Percentiles rank a stretch among this genome's conserved stretches.
Conservation (phyloP, 768 basidiomycete genomes). For the Mycena haematopus region DNA sequence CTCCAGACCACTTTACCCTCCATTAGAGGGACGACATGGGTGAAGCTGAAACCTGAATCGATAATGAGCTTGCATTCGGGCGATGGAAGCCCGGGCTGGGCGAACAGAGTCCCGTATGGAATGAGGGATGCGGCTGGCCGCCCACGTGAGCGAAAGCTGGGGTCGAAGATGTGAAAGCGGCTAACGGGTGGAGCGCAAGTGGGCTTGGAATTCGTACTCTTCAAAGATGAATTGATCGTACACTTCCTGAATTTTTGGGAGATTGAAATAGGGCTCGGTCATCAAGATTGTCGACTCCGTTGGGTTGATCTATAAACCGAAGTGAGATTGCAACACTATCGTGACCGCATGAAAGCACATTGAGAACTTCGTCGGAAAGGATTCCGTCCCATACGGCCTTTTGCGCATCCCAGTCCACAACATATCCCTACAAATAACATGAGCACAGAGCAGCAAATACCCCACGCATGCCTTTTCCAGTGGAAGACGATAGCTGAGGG, state of each 20-base stretch:
- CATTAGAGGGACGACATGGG: slow-evolving; percentile 87
- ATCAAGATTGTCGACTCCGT: slow-evolving; percentile 77
- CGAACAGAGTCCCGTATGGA: slow-evolving; percentile 77
- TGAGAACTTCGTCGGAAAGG: slow-evolving; percentile 75
- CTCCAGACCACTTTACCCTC: slow-evolving; percentile 76
- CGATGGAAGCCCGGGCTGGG: slow-evolving; percentile 48
- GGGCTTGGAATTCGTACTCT: slow-evolving; percentile 92
- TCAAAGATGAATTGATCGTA: slow-evolving; percentile 97
- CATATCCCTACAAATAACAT: slow-evolving; percentile 69
- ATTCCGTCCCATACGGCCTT: slow-evolving; percentile 94
- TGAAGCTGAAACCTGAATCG: slow-evolving; percentile 94
- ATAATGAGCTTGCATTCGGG: slow-evolving; percentile 85
- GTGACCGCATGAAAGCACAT: slow-evolving; percentile 47
- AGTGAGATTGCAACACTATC: neutral
- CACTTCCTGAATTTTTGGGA: slow-evolving; percentile 88
- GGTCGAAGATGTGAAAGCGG: neutral
- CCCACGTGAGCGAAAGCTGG: slow-evolving; percentile 28
- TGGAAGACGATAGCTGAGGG: slow-evolving; percentile 82
- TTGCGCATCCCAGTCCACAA: slow-evolving; percentile 95
- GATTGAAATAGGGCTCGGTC: slow-evolving; percentile 94
- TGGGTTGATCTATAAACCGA: slow-evolving; percentile 67
- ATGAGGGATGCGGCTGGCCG: slow-evolving; percentile 77
- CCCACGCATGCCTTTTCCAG: slow-evolving; percentile 77
- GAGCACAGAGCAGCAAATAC: slow-evolving; percentile 21
- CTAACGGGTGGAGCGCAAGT: slow-evolving; percentile 83